Evolutionary conservation across 148 eudicot species (phyloP), one percentile per base, ranked within the genome.

Genomic region (Silene conica): DNA sequence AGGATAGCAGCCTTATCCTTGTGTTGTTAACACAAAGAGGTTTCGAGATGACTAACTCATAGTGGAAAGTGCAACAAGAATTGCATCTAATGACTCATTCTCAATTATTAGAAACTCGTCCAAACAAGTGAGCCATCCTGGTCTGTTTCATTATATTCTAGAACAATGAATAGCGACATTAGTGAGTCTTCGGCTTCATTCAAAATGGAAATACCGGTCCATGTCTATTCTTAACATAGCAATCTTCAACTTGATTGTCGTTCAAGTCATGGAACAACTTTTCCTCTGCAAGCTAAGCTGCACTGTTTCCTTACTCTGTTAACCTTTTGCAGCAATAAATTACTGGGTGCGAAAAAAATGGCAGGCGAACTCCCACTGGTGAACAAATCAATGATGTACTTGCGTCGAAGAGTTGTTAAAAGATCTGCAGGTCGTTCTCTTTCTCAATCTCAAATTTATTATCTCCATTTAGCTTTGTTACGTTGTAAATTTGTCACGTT

Each of bases 301-400:
- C 6, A 22, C 52, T 18, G 56, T 5, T 19, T 60, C 3, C 26
- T 69, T 50, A 34, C 55, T 58, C 26, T 58, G 41, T n/a, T n/a
- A 9, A 73, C 3, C 45, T 58, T 38, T 23, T 85, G 84, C 94
- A 96, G 99, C 77, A 63, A 77, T 71, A 89, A 90, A 63, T 72
- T 96, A 81, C 83, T 96, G 43, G 94, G 80, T 63, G 73, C 75
- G 18, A 73, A 84, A 75, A 89, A 83, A 68, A 89, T 90, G 80
- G 81, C 85, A 8, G 99, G 94, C 5, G 99, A 96, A 70, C 88
- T 92, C 71, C 99, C 99, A 34, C 71, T 96, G 67, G 90, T 96
- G 76, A 96, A 96, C 86, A 89, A 89, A 77, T 72, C 92, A 16
- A 90, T 88, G 94, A 90, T 95, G 96, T 80, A 92, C 71, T 71